Base-by-base conservation (phyloP, 768 basidiomycete species). In the Kwoniella europaea region DNA sequence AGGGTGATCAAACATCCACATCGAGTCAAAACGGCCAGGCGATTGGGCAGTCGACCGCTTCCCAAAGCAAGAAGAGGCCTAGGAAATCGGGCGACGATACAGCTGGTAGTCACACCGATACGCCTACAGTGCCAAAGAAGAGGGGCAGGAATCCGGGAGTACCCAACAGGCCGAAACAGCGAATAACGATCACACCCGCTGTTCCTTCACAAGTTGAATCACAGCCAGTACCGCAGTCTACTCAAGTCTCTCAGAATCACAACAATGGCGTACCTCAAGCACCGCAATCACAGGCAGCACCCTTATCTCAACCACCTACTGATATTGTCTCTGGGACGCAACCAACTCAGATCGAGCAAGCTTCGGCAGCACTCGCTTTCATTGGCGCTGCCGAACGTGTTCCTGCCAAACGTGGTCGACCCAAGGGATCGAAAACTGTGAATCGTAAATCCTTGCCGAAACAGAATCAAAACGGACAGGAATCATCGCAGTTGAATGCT, bases 371-470 rank as follows among this genome's bases (percentile, higher is more conserved):
- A 4, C 35, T 44, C 13, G 22, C 53, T 20, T 18, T 54, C 12
- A 57, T 57, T 15, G 16, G 29, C 9, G 12, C 44, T 35, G 46
- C 13, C 4, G 29, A 53, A 44, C 64, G 64, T 35, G 4, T 10
- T 18, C 5, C 41, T 7, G 12, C 52, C 53, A 72, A 68, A 43
- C 59, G 60, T 7, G 65, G 71, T 16, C 29, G 71, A 63, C 71
- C 65, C 16, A 70, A 71, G 29, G 64, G 64, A 15, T 66, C 65
- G 22, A 72, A 63, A 20, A 63, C 65, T 0, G 46, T 59, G 4
- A 50, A 58, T 52, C 65, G 65, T 13, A 67, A 60, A 18, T 20
- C 56, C 42, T 41, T 16, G 20, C 42, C 15, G 7, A 42, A 61
- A 22, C 16, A 18, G n/a, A 15, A 54, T 54, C 13, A n/a, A 54